These are phyloP conservation scores for Colletotrichum sansevieriae DNA, from an alignment of 2,329 filamentous ascomycete genomes.

Conservation along the genomic window DNA sequence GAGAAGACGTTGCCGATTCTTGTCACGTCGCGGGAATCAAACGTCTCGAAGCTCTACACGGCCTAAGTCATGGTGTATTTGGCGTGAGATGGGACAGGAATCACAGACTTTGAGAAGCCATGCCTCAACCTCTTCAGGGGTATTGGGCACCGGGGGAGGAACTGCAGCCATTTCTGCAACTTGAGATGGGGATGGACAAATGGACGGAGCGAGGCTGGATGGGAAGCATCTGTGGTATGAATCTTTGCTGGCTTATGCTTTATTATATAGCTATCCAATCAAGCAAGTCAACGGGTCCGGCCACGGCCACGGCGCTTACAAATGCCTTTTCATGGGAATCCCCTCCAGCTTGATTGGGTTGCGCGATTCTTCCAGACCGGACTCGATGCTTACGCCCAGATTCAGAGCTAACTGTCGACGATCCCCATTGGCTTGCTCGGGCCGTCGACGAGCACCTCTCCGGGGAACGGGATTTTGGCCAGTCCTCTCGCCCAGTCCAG, in stretches of 20 bases:
- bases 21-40: slow-evolving; percentile 1
- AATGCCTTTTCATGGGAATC: neutral
- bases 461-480: slow-evolving; percentile 30
- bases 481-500: slow-evolving; percentile 35
- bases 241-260: neutral
- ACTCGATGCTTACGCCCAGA: neutral
- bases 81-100: neutral
- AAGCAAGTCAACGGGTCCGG: neutral
- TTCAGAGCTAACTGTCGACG: neutral
- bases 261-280: neutral
- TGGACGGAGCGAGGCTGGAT: too few species aligned
- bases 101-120: slow-evolving; percentile 3
- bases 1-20: slow-evolving; percentile 7
- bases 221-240: too few species aligned
- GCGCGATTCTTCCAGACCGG: neutral
- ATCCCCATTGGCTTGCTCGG: neutral
- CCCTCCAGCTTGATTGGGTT: neutral
- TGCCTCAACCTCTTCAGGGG: neutral
- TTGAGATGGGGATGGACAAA: too few species aligned
- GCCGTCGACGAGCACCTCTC: slow-evolving; percentile 27
- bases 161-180: neutral
- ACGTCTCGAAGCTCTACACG: neutral
- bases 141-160: neutral
- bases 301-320: neutral
- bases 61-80: neutral